Conservation (phyloP, 306 rosid genomes). For the Citrullus mucosospermus region DNA sequence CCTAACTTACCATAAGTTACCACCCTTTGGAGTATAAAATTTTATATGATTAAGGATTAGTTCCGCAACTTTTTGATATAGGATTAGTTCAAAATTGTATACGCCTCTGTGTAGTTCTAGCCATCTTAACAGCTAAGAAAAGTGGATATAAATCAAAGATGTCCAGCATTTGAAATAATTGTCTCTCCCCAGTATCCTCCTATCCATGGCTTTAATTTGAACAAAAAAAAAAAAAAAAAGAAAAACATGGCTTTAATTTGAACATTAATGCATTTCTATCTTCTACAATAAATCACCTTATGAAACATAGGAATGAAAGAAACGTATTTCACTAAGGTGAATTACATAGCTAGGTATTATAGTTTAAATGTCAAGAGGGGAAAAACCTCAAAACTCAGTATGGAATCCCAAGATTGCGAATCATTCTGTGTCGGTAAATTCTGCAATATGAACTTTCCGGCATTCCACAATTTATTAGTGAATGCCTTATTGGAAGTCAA, state of each 20-base stretch:
- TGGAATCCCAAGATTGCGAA: slow-evolving; percentile 43
- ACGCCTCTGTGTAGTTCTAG: not conserved
- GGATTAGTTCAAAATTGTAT: not conserved
- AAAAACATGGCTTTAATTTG: not conserved
- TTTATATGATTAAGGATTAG: not conserved
- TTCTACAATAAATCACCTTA: not conserved
- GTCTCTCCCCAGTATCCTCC: not conserved
- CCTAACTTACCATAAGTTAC: not conserved
- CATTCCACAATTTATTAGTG: slow-evolving; percentile 96
- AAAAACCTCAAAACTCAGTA: slow-evolving; percentile 45
- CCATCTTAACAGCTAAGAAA: not conserved
- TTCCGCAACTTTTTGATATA: not conserved
- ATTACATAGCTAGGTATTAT: not conserved
- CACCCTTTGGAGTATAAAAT: not conserved
- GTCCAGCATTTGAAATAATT: not conserved
- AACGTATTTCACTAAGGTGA: not conserved
- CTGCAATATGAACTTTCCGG: slow-evolving; percentile 83
- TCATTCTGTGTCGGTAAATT: slow-evolving; percentile 64
- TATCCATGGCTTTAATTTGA: not conserved
- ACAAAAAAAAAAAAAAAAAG: too few relatives aligned
- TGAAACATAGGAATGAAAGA: not conserved
- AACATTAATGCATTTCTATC: not conserved
- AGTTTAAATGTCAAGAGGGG: not conserved
- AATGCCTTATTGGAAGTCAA: slow-evolving; percentile 84
- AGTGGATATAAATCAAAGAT: not conserved